phyloP scores from a whole-genome alignment of 306 rosid species.

The Cucurbita moschata region DNA sequence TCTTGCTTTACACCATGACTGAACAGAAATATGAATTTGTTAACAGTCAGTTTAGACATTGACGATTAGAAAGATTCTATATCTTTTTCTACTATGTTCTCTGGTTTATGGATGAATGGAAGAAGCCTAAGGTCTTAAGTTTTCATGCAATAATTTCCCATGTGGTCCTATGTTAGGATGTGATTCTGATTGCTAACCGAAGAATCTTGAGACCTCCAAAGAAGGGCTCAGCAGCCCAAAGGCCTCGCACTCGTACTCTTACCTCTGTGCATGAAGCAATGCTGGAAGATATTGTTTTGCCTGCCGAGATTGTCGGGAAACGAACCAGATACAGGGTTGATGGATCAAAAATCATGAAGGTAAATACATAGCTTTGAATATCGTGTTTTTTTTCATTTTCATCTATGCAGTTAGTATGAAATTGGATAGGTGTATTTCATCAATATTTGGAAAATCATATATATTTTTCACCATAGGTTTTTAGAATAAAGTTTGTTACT shows the following conservation, averaged over 20 bases:
- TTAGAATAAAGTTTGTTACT: not conserved
- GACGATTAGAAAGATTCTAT: not conserved
- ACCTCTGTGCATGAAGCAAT: conserved; percentile 62
- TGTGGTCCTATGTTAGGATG: conserved; percentile 8
- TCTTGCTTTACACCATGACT: not conserved
- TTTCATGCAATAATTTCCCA: not conserved
- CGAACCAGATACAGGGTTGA: too few species aligned
- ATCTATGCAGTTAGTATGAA: not conserved
- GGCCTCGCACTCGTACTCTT: conserved; percentile 62
- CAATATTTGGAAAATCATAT: not conserved
- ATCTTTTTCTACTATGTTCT: not conserved
- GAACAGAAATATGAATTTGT: not conserved
- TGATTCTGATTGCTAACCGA: too few species aligned
- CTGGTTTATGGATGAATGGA: not conserved
- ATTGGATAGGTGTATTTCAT: not conserved
- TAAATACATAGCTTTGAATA: not conserved
- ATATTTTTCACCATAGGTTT: not conserved
- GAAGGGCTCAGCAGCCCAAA: conserved; percentile 43
- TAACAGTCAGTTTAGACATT: not conserved
- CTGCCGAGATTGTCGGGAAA: conserved; percentile 62
- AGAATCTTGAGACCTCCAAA: too few species aligned
- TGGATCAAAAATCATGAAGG: too few species aligned
- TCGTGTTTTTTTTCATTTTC: not conserved
- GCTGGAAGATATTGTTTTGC: conserved; percentile 56
- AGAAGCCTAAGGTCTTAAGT: not conserved